A percentile compares a stretch with the other conserved stretches of the same genome.
Conservation (phyloP, 176 grass and related monocot species). For the Musa acuminata region DNA sequence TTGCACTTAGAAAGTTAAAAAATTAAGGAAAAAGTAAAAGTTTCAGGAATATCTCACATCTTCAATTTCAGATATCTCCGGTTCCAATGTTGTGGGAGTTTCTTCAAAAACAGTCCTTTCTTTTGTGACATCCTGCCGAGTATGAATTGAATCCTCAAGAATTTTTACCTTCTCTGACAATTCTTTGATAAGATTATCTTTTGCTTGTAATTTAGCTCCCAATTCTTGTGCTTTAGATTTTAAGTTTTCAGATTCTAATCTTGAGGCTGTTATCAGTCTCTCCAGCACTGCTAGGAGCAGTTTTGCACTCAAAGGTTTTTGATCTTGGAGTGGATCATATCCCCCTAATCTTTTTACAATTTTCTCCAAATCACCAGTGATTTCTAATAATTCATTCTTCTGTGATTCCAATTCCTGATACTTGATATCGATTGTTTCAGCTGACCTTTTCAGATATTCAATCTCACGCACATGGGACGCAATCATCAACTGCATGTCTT, state of each 20-base stretch:
- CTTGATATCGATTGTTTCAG: constrained; percentile 35
- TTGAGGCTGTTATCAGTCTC: constrained; percentile 57
- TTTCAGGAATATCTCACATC: constrained; percentile 29
- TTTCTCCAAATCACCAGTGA: constrained; percentile 63
- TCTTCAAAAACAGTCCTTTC: constrained; percentile 60
- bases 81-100: constrained; percentile 55
- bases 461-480: constrained; percentile 53
- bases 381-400: constrained; percentile 47
- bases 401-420: constrained; percentile 45
- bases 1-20: neutral
- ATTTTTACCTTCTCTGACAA: constrained; percentile 61
- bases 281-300: constrained; percentile 65
- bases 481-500: constrained; percentile 66
- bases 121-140: constrained; percentile 49
- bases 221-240: constrained; percentile 75
- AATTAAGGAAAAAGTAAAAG: constrained; percentile 7
- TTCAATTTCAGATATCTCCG: constrained; percentile 74
- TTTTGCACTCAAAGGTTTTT: constrained; percentile 47
- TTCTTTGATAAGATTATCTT: constrained; percentile 60
- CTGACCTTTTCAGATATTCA: constrained; percentile 54
- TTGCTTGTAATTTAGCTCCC: constrained; percentile 62
- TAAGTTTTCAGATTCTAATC: constrained; percentile 49
- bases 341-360: constrained; percentile 61
- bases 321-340: constrained; percentile 52
- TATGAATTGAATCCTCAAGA: constrained; percentile 60